Evolutionary conservation across 2,329 filamentous ascomycete species (phyloP), one percentile per base, ranked within the genome.

Genomic region (Colletotrichum sojae): DNA sequence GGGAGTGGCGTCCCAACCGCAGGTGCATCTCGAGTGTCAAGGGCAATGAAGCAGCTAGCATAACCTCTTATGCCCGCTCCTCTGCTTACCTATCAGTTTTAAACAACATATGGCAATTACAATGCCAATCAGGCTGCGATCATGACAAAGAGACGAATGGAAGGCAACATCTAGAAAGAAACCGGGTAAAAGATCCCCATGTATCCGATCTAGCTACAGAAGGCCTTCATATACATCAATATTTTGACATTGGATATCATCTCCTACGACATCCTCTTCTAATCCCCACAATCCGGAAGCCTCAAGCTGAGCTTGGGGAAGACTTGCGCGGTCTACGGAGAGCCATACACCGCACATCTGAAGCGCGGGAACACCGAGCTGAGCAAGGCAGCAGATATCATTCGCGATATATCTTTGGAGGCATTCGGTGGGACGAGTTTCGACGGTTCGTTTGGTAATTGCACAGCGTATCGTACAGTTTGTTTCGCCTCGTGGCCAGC

Each of bases 391-490:
- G 5, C 25, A 65, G 20, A 40, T 25, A 18, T 9, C n/a, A 45
- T 22, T 16, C 43, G 20, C 4, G 18, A 22, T 31, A 12, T 39
- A 52, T 6, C 15, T 39, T 8, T 9, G 43, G 61, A 22, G 8
- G 31, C n/a, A 40, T 25, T 54, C 22, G 48, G 49, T 49, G 45
- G 22, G 27, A 9, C 45, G 18, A 43, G 20, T 13, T 36, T 8
- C 18, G 49, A 31, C 18, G 27, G n/a, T 40, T 69, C 52, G 43
- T 55, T 61, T 36, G 51, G 43, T 49, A 45, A 36, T 63, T 64
- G 57, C 49, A 52, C 63, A 59, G 45, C 54, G 54, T 67, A 63
- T 70, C 48, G 63, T 71, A 67, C 59, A 70, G 55, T 67, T 67
- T 48, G 22, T 64, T 25, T 18, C 31, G 12, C 48, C 39, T 57